These are phyloP conservation scores for Penicillium canescens DNA, from an alignment of 495 filamentous ascomycete genomes.

Conservation along the genomic window DNA sequence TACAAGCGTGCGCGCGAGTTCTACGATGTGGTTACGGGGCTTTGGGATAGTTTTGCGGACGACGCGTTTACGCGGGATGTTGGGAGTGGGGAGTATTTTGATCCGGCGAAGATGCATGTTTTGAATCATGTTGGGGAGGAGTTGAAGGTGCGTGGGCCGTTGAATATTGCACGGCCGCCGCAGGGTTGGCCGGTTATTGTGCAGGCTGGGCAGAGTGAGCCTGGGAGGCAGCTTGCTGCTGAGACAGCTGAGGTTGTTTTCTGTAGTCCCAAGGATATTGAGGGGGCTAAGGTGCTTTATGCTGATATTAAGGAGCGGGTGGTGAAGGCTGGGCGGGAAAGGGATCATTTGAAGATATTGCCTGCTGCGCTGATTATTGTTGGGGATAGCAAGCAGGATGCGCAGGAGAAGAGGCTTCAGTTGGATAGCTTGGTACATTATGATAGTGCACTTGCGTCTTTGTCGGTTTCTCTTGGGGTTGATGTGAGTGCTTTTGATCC, in stretches of 20 bases:
- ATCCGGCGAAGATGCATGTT: slow-evolving; percentile 49
- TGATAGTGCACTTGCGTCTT: slow-evolving; percentile 55
- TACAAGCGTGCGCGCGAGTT: slow-evolving; percentile 43
- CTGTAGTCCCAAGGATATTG: slow-evolving; percentile 40
- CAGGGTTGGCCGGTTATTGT: slow-evolving; percentile 60
- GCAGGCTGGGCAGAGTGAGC: slow-evolving; percentile 56
- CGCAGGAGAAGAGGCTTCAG: slow-evolving; percentile 46
- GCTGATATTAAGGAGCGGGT: slow-evolving; percentile 51
- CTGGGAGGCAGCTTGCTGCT: slow-evolving; percentile 51
- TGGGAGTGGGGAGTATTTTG: slow-evolving; percentile 47
- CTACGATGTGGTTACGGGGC: slow-evolving; percentile 37
- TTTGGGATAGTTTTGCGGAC: slow-evolving; percentile 57
- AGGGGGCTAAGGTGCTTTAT: slow-evolving; percentile 50
- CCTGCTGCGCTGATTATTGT: slow-evolving; percentile 53
- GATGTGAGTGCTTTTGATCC: slow-evolving; percentile 51
- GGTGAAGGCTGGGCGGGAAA: slow-evolving; percentile 40
- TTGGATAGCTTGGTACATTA: slow-evolving; percentile 56
- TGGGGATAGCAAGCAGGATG: slow-evolving; percentile 44
- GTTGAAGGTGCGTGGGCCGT: slow-evolving; percentile 45
- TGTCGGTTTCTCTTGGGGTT: slow-evolving; percentile 47
- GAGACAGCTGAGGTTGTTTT: slow-evolving; percentile 59
- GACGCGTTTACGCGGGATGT: slow-evolving; percentile 52
- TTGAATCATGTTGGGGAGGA: slow-evolving; percentile 52
- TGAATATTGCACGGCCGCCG: slow-evolving; percentile 54
- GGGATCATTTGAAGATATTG: slow-evolving; percentile 51